phyloP scores from a whole-genome alignment of 2,329 filamentous ascomycete genomes.

The Clonostachys byssicola region DNA sequence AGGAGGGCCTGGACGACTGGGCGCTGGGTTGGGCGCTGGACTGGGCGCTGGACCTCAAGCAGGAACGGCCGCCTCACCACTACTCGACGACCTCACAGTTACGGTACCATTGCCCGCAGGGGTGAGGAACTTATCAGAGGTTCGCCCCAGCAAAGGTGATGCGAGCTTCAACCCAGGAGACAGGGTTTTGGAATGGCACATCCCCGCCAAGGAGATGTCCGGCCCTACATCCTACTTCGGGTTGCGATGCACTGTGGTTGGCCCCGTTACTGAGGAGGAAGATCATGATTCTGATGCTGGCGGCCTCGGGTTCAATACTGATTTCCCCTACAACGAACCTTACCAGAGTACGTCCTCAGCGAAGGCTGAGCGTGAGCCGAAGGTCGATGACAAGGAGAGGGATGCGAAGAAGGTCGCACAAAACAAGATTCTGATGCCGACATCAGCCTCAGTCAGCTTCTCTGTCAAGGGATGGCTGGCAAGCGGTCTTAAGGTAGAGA shows the following conservation, averaged over 20 bases:
- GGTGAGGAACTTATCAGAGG: slow-evolving; percentile 79
- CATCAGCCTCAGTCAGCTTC: slow-evolving; percentile 70
- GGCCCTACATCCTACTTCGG: slow-evolving; percentile 65
- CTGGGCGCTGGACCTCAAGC: slow-evolving; percentile 25
- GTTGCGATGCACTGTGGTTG: slow-evolving; percentile 76
- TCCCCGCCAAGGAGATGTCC: slow-evolving; percentile 72
- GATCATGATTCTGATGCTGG: slow-evolving; percentile 41
- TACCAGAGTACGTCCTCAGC: slow-evolving; percentile 43
- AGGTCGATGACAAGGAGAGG: slow-evolving; percentile 30
- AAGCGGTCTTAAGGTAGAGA: slow-evolving; percentile 64
- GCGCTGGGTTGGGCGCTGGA: slow-evolving; percentile 22
- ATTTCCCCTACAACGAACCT: slow-evolving; percentile 50
- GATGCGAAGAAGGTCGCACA: slow-evolving; percentile 57
- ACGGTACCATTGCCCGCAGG: slow-evolving; percentile 73
- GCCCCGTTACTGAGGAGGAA: slow-evolving; percentile 47
- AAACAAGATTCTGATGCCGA: slow-evolving; percentile 77
- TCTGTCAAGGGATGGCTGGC: slow-evolving; percentile 65
- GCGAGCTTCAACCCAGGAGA: slow-evolving; percentile 75
- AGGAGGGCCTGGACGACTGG: slow-evolving; percentile 23
- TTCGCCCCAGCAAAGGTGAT: slow-evolving; percentile 78
- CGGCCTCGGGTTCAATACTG: slow-evolving; percentile 45
- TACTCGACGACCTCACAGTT: slow-evolving; percentile 73
- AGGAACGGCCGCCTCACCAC: slow-evolving; percentile 53
- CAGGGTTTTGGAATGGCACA: slow-evolving; percentile 73
- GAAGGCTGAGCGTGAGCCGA: slow-evolving; percentile 23